Evolutionary conservation across 768 basidiomycete species (phyloP).

Genomic region (Boletus tomentosulus): DNA sequence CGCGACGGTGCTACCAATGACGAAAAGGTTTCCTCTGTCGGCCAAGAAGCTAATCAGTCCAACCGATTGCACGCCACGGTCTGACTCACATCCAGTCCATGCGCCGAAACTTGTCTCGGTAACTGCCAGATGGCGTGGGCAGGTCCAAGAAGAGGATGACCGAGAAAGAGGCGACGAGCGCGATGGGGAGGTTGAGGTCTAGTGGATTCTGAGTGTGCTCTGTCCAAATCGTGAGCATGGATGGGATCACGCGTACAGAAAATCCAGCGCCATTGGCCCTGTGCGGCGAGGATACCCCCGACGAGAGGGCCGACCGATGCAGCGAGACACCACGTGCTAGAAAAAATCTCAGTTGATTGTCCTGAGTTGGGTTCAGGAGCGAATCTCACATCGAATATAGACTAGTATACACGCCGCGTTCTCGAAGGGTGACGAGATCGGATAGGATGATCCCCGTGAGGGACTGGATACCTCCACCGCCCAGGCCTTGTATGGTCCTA

Average conservation of each 20-base stretch:
- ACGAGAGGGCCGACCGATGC: constrained; percentile 32
- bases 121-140: constrained; percentile 31
- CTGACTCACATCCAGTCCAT: constrained; percentile 38
- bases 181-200: constrained; percentile 41
- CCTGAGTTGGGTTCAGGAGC: too few species aligned
- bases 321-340: constrained; percentile 34
- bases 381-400: constrained; percentile 17
- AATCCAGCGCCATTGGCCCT: constrained; percentile 39
- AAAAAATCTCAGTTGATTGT: neutral
- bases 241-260: constrained; percentile 31
- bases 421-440: constrained; percentile 42
- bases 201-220: neutral
- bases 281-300: constrained; percentile 33
- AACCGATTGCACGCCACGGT: neutral
- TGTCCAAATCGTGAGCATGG: neutral
- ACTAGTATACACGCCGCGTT: constrained; percentile 36
- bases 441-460: constrained; percentile 38
- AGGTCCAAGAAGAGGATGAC: constrained; percentile 31
- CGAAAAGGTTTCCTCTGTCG: constrained; percentile 33
- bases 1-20: constrained; percentile 29
- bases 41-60: neutral
- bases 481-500: constrained; percentile 33
- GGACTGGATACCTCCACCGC: constrained; percentile 34
- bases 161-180: constrained; percentile 18
- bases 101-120: constrained; percentile 29